Conservation (phyloP, 352 stramenopile species). For the Globisporangium nodosum region DNA sequence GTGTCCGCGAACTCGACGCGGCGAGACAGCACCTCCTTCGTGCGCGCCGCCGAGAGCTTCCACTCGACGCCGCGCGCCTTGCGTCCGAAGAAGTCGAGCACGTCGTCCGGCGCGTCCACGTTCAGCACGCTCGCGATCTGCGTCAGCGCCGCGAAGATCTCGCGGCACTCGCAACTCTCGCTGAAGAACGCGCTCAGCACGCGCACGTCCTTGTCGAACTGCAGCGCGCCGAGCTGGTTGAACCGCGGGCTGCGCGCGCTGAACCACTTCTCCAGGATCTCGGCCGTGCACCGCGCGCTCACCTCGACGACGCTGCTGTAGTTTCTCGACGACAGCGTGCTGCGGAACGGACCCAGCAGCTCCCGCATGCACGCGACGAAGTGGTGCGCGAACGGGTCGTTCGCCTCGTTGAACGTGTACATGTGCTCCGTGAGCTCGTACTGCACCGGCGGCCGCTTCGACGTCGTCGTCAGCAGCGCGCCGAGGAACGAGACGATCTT, state of each 20-base stretch:
- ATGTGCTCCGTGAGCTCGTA: slow-evolving; percentile 83
- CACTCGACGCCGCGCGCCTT: slow-evolving; percentile 59
- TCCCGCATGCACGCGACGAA: slow-evolving; percentile 62
- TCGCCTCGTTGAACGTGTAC: slow-evolving; percentile 86
- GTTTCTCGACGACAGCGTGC: slow-evolving; percentile 53
- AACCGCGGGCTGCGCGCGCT: slow-evolving; percentile 43
- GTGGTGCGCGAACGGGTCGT: slow-evolving; percentile 77
- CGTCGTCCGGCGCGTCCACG: slow-evolving; percentile 66
- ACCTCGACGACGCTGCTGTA: slow-evolving; percentile 46
- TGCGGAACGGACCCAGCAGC: slow-evolving; percentile 45
- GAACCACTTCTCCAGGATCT: slow-evolving; percentile 67
- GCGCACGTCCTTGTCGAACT: slow-evolving; percentile 85
- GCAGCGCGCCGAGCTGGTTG: slow-evolving; percentile 77
- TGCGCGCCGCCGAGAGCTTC: slow-evolving; percentile 54
- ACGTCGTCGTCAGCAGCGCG: slow-evolving; percentile 36
- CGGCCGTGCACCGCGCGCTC: slow-evolving; percentile 31
- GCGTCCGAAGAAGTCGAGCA: slow-evolving; percentile 70
- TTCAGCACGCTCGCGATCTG: slow-evolving; percentile 71
- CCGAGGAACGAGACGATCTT: slow-evolving; percentile 54
- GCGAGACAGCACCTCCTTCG: slow-evolving; percentile 70
- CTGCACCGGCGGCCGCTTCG: slow-evolving; percentile 35
- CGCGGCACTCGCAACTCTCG: slow-evolving; percentile 42
- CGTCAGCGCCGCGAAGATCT: slow-evolving; percentile 49
- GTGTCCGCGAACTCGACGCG: slow-evolving; percentile 74
- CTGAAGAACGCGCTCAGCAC: slow-evolving; percentile 64